These are phyloP conservation scores for Rosa rugosa DNA, from an alignment of 306 rosid species.

Conservation along the genomic window DNA sequence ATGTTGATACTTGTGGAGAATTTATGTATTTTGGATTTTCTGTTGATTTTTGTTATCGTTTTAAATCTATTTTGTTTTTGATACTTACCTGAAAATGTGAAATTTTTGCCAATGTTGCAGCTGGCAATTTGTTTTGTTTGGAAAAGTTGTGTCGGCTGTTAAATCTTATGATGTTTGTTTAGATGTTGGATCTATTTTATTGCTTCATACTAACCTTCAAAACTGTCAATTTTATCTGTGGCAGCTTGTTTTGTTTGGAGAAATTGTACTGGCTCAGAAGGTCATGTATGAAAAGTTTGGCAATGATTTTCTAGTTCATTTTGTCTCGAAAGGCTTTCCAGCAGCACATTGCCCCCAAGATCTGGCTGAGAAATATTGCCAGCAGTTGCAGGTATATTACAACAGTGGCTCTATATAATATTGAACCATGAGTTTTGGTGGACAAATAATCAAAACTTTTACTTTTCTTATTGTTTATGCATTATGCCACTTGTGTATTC, in stretches of 20 bases:
- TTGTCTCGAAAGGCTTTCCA: conserved; percentile 57
- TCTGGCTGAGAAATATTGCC: conserved; percentile 81
- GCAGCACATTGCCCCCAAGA: conserved; percentile 80
- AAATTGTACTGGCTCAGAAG: conserved; percentile 93
- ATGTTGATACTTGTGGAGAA: neutral
- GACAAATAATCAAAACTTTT: neutral
- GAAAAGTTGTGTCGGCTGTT: neutral
- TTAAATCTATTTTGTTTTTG: neutral
- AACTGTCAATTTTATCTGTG: conserved; percentile 10
- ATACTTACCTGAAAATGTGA: neutral
- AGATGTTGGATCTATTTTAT: conserved; percentile 17
- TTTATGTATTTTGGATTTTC: neutral
- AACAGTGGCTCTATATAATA: conserved; percentile 12
- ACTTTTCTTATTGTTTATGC: neutral
- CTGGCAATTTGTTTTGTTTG: neutral
- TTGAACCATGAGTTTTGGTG: conserved; percentile 13
- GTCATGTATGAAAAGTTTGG: conserved; percentile 95
- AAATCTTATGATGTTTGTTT: neutral
- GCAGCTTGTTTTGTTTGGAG: conserved; percentile 92
- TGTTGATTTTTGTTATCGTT: neutral
- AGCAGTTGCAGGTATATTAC: conserved; percentile 76
- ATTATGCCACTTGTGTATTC: neutral
- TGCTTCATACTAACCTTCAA: neutral
- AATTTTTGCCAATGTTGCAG: neutral
- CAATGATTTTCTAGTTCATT: conserved; percentile 61